Percentiles rank a stretch among this genome's conserved stretches.
These are phyloP conservation scores for Aspergillus puulaauensis DNA, from an alignment of 2,329 filamentous ascomycete genomes.

Conservation along the genomic window DNA sequence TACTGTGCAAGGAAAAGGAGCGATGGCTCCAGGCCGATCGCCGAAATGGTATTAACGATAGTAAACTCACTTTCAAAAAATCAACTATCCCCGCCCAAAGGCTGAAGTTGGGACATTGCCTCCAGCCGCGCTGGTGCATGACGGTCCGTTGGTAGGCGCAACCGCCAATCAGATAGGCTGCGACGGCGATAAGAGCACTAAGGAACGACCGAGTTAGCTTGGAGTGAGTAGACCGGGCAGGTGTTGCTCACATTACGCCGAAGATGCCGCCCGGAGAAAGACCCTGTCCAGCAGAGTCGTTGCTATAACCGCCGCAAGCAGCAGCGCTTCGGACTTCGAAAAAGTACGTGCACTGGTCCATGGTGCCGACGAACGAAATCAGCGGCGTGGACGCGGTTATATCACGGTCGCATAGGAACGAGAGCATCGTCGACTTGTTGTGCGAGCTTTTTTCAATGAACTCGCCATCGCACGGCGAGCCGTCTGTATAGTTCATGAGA, in stretches of 20 bases:
- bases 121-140: constrained; percentile 90
- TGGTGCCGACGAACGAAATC: constrained; percentile 82
- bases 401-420: constrained; percentile 88
- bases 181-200: constrained; percentile 65
- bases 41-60: constrained; percentile 39
- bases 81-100: constrained; percentile 86
- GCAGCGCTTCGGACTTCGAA: constrained; percentile 87
- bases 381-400: constrained; percentile 66
- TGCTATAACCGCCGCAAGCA: constrained; percentile 73
- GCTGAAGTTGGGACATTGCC: constrained; percentile 89
- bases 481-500: constrained; percentile 72
- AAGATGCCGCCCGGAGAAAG: constrained; percentile 76
- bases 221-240: neutral
- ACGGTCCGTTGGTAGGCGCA: constrained; percentile 95
- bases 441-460: constrained; percentile 26
- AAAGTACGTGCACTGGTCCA: constrained; percentile 91
- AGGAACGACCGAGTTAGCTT: neutral
- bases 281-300: constrained; percentile 51
- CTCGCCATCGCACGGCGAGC: constrained; percentile 64
- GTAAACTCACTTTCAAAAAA: constrained; percentile 72
- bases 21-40: constrained; percentile 27
- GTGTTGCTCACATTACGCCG: constrained; percentile 69
- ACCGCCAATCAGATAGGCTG: constrained; percentile 88
- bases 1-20: constrained; percentile 18
- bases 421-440: constrained; percentile 79